A percentile compares a stretch with the other conserved stretches of the same genome.
Evolutionary conservation across 192 early-diverging fungal species (phyloP).

Genomic region (Neocallimastix lanati): DNA sequence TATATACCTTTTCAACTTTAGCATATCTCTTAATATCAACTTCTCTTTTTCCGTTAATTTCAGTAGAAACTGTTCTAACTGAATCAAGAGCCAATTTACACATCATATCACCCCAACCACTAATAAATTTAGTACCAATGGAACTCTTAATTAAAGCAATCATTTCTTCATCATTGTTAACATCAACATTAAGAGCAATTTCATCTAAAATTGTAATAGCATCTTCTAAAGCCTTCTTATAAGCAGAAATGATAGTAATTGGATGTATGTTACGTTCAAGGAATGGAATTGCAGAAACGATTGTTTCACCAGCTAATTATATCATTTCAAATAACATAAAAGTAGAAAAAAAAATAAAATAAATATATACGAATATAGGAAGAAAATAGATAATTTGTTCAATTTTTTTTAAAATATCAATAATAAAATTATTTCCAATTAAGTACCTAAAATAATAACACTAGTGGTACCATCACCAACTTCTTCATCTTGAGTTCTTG

Average conservation of each 20-base stretch:
- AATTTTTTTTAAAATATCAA: no score
- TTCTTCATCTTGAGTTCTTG: conserved; percentile 98
- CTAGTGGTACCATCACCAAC: conserved; percentile 97
- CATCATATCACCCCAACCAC: conserved; percentile 92
- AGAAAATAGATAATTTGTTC: no score
- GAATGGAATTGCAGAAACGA: conserved; percentile 76
- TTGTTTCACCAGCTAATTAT: conserved; percentile 96
- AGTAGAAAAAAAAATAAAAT: no score
- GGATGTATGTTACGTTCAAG: conserved; percentile 96
- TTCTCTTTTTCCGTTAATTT: conserved; percentile 53
- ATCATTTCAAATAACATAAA: no score
- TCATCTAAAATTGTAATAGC: conserved; percentile 65
- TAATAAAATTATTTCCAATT: no score
- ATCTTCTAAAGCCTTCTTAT: conserved; percentile 86
- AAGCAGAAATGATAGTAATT: conserved; percentile 84
- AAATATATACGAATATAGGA: no score
- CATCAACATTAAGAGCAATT: conserved; percentile 69
- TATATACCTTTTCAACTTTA: conserved; percentile 89
- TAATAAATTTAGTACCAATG: conserved; percentile 93
- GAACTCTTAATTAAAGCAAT: conserved; percentile 73
- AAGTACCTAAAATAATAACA: conserved; percentile 91
- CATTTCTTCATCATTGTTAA: conserved; percentile 74
- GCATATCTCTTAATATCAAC: conserved; percentile 98
- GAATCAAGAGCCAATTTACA: conserved; percentile 88
- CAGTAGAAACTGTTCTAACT: conserved; percentile 65